These are phyloP conservation scores for Diophrys appendiculata DNA, from an alignment of 73 alveolate genomes.

Conservation along the genomic window DNA sequence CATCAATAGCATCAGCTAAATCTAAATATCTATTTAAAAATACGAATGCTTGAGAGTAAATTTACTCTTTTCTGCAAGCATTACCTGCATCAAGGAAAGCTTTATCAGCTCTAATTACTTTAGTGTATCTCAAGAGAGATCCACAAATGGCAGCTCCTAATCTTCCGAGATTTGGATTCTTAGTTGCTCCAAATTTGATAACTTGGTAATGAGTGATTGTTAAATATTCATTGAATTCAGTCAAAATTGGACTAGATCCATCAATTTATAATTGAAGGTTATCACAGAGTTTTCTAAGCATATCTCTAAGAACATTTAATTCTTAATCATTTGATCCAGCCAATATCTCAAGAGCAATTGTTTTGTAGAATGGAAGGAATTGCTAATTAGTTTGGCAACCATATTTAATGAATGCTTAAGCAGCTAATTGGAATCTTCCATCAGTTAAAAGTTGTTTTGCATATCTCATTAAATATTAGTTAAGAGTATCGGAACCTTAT, in stretches of 20 bases:
- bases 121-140: conserved; percentile 94
- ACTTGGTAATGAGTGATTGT: conserved; percentile 80
- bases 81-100: conserved; percentile 98
- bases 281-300: conserved; percentile 81
- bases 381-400: conserved; percentile 91
- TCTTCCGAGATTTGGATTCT: conserved; percentile 70
- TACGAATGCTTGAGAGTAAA: conserved; percentile 90
- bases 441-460: conserved; percentile 82
- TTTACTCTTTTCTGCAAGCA: conserved; percentile 89
- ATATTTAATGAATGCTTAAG: conserved; percentile 85
- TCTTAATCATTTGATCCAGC: conserved; percentile 95
- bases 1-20: conserved; percentile 97
- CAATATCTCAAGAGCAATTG: conserved; percentile 93
- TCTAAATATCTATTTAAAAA: conserved; percentile 96
- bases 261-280: conserved; percentile 83
- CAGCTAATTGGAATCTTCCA: conserved; percentile 94
- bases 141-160: conserved; percentile 89
- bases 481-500: conserved; percentile 87
- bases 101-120: conserved; percentile 95
- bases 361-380: conserved; percentile 90
- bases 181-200: conserved; percentile 80
- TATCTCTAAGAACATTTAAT: conserved; percentile 82
- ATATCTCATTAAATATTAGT: conserved; percentile 85
- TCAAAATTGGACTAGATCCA: conserved; percentile 75
- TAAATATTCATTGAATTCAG: conserved; percentile 81